Conservation (phyloP, 805 yeast species). For the Suhomyces tanzawaensis region DNA sequence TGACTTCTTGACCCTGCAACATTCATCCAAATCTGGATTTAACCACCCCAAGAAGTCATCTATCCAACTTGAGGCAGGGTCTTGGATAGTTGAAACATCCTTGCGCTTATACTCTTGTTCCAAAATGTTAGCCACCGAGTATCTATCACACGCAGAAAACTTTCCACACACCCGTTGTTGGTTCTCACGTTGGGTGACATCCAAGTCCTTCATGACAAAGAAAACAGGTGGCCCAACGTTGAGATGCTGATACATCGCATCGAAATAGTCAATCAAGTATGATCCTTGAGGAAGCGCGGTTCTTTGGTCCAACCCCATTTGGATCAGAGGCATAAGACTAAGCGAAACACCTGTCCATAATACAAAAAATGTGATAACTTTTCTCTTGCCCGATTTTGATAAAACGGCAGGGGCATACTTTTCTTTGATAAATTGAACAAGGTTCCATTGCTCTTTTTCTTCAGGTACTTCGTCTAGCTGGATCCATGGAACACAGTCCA, state of each 20-base stretch:
- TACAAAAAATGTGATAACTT: slow-evolving; percentile 53
- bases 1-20: slow-evolving; percentile 70
- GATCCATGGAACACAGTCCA: slow-evolving; percentile 64
- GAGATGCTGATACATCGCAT: slow-evolving; percentile 68
- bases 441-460: slow-evolving; percentile 13
- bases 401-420: slow-evolving; percentile 63
- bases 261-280: slow-evolving; percentile 75
- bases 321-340: slow-evolving; percentile 62
- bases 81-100: slow-evolving; percentile 61
- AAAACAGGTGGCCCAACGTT: slow-evolving; percentile 92
- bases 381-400: slow-evolving; percentile 42
- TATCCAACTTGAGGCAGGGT: slow-evolving; percentile 88
- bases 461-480: slow-evolving; percentile 8
- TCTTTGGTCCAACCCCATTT: slow-evolving; percentile 86
- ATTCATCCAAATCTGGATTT: slow-evolving; percentile 81
- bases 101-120: slow-evolving; percentile 81
- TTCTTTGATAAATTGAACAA: slow-evolving; percentile 38
- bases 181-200: slow-evolving; percentile 55
- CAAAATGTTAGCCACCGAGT: slow-evolving; percentile 73
- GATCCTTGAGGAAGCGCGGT: slow-evolving; percentile 84
- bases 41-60: slow-evolving; percentile 88
- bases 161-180: slow-evolving; percentile 85
- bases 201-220: slow-evolving; percentile 70
- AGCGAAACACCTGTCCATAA: slow-evolving; percentile 68
- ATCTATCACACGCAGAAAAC: slow-evolving; percentile 78